Evolutionary conservation across 805 yeast genomes (phyloP).

Genomic region (Barnettozyma sucrosica): DNA sequence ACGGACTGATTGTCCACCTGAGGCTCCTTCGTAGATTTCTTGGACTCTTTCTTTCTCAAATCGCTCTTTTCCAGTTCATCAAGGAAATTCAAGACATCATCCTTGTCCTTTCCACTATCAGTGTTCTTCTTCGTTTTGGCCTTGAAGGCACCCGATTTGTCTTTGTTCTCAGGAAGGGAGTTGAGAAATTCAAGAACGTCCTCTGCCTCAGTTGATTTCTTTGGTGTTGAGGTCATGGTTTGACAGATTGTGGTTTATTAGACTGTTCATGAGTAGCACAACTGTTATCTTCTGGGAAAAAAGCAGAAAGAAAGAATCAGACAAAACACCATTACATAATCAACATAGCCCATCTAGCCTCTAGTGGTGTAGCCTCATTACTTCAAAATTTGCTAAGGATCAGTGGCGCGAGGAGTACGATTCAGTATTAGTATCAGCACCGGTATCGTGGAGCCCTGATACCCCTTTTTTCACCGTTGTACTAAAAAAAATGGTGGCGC

Average conservation of each 20-base stretch:
- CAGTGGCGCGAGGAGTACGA: no score
- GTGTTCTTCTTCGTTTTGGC: constrained; percentile 36
- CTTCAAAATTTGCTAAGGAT: no score
- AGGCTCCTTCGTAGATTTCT: constrained; percentile 9
- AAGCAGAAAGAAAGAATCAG: no score
- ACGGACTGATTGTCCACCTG: not conserved
- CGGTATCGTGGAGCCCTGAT: no score
- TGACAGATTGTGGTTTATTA: not conserved
- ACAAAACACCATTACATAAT: not conserved
- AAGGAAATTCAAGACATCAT: constrained; percentile 37
- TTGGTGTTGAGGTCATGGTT: constrained; percentile 20
- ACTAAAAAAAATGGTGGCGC: no score
- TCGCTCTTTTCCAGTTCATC: constrained; percentile 57
- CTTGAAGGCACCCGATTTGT: constrained; percentile 15
- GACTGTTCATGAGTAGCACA: not conserved
- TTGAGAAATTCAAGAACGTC: constrained; percentile 78
- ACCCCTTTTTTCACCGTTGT: no score
- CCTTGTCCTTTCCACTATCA: constrained; percentile 26
- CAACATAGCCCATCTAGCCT: no score
- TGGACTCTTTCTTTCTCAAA: constrained; percentile 16
- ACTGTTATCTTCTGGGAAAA: no score
- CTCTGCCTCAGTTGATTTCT: constrained; percentile 49
- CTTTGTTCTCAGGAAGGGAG: constrained; percentile 57
- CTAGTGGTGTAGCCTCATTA: no score
- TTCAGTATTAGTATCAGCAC: no score